Evolutionary conservation across 1,284 basidiomycete species (phyloP).

Genomic region (Wallemia mellicola): DNA sequence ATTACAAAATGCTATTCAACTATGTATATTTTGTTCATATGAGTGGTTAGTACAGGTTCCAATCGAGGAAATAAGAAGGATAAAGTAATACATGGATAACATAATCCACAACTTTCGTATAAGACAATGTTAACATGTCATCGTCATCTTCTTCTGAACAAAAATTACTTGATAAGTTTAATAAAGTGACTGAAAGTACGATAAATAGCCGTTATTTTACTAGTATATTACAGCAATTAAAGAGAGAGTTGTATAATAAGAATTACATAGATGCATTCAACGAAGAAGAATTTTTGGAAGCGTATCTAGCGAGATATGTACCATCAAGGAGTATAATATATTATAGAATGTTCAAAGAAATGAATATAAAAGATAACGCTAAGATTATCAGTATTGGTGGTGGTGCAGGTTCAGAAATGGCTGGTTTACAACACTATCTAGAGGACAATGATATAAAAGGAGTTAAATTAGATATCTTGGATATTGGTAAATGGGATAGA

Average conservation of each 20-base stretch:
- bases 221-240: conserved; percentile 6
- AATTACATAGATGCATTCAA: conserved; percentile 7
- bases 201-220: conserved; percentile 2
- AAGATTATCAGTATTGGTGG: not conserved
- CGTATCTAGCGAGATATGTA: conserved; percentile 6
- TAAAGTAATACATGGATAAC: too few species aligned
- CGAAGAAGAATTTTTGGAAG: conserved; percentile 3
- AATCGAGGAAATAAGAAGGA: too few species aligned
- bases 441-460: not conserved
- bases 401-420: not conserved
- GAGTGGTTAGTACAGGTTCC: too few species aligned
- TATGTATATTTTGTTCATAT: too few species aligned
- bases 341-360: conserved; percentile 5
- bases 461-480: not conserved
- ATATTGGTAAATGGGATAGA: not conserved
- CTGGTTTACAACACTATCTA: not conserved
- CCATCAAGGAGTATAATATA: conserved; percentile 6
- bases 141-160: not conserved
- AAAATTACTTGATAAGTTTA: not conserved
- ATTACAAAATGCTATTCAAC: too few species aligned
- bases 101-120: too few species aligned
- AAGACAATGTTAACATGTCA: not conserved
- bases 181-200: not conserved
- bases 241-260: conserved; percentile 6
- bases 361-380: conserved; percentile 1